These are phyloP conservation scores for Teunomyces gatunensis DNA, from an alignment of 805 yeast genomes.

Conservation along the genomic window DNA sequence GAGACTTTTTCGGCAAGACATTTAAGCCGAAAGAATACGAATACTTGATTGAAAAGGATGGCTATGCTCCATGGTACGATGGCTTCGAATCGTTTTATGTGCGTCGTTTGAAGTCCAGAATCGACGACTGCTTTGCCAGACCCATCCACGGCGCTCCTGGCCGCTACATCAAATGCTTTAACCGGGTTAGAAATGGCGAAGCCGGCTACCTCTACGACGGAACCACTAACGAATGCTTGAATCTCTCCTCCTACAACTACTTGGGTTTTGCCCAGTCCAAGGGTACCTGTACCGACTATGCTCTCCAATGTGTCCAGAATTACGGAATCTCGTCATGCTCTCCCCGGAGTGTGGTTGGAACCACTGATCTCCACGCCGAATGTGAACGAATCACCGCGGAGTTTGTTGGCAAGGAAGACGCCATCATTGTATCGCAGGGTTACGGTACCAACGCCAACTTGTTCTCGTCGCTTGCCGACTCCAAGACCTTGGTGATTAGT, in stretches of 20 bases:
- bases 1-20: slow-evolving; percentile 80
- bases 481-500: slow-evolving; percentile 85
- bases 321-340: slow-evolving; percentile 81
- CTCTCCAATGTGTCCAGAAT: slow-evolving; percentile 58
- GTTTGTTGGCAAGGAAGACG: slow-evolving; percentile 88
- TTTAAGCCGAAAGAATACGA: slow-evolving; percentile 65
- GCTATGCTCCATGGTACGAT: slow-evolving; percentile 94
- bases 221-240: slow-evolving; percentile 70
- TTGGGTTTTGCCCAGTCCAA: slow-evolving; percentile 95
- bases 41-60: slow-evolving; percentile 73
- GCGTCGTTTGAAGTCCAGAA: slow-evolving; percentile 84
- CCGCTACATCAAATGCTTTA: slow-evolving; percentile 77
- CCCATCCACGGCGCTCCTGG: slow-evolving; percentile 99
- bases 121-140: slow-evolving; percentile 92
- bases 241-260: slow-evolving; percentile 88
- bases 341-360: slow-evolving; percentile 71
- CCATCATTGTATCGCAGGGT: slow-evolving; percentile 88
- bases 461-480: slow-evolving; percentile 78
- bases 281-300: slow-evolving; percentile 84
- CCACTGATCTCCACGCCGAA: slow-evolving; percentile 66
- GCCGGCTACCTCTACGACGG: slow-evolving; percentile 75
- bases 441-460: slow-evolving; percentile 92
- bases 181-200: slow-evolving; percentile 67
- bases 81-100: slow-evolving; percentile 92
- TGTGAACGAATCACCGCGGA: slow-evolving; percentile 79